Base-by-base conservation (phyloP, 805 yeast species). In the Saccharomycopsis fibuligera region DNA sequence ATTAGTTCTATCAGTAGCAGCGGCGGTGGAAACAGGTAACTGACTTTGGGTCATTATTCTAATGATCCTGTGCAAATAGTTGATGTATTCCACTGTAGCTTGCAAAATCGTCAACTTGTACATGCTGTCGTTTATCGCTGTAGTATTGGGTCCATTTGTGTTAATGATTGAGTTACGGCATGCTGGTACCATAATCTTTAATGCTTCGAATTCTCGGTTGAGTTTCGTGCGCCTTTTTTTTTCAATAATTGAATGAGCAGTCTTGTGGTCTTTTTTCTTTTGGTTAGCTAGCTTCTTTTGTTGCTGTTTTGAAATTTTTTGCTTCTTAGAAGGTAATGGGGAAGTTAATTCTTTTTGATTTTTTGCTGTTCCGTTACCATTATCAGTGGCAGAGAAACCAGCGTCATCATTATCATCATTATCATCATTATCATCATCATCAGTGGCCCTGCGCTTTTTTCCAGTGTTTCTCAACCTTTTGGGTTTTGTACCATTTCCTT, bases 181-280 rank as follows among this genome's bases (percentile, higher is more conserved):
- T 10, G 91, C 89, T 1, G 95, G 95, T 16, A 86, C 80, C 45
- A 86, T 64, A 58, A 74, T 79, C 60, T 86, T 83, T 55, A 86
- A 72, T 1, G 90, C 87, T 60, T 85, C 93, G 60, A 85, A 86
- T 63, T 86, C 93, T 47, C 89, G 69, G 62, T 86, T 86, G 71
- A 86, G 83, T 60, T 84, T 83, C 45, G 82, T 75, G 52, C 95
- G 68, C 56, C 95, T 72, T 57, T 86, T 76, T 58, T 86, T 83
- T 62, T 86, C 95, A 51, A 86, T 86, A 36, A 83, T 80, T 2
- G 89, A 81, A 62, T 86, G 95, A 14, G 81, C 80, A 9, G 73
- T 68, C 55, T 74, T 77, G 38, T 77, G 68, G 39, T 76, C 78
- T 44, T 68, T 64, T 49, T 70, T 68, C 48, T 74, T 68, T 54